These are phyloP conservation scores for Pseudocercospora macadamiae DNA, from an alignment of 2,329 filamentous ascomycete species.

Conservation along the genomic window DNA sequence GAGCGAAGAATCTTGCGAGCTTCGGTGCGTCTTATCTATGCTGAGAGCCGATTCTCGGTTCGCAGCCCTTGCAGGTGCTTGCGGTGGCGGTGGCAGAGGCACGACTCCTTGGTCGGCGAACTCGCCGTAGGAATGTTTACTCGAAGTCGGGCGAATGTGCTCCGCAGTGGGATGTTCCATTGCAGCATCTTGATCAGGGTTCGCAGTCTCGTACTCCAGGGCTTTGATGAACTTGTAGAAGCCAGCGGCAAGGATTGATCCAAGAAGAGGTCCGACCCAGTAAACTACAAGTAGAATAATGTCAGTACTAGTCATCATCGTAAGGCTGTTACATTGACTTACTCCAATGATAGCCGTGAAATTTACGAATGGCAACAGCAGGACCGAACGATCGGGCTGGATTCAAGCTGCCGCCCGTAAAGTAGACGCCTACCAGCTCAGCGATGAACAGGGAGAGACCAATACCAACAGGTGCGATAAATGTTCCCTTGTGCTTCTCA, in stretches of 20 bases:
- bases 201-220: constrained; percentile 39
- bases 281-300: constrained; percentile 10
- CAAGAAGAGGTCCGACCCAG: constrained; percentile 36
- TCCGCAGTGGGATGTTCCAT: constrained; percentile 2
- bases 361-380: constrained; percentile 33
- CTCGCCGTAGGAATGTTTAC: background rate
- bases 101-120: constrained; percentile 1
- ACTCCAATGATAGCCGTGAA: constrained; percentile 38
- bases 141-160: background rate
- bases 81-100: background rate
- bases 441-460: constrained; percentile 53
- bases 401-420: constrained; percentile 39
- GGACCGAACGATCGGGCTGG: constrained; percentile 40
- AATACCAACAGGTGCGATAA: constrained; percentile 51
- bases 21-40: background rate
- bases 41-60: background rate
- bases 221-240: constrained; percentile 40
- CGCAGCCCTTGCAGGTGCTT: background rate
- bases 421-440: constrained; percentile 44
- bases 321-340: constrained; percentile 5
- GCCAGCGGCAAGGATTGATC: constrained; percentile 33
- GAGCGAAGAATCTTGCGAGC: background rate
- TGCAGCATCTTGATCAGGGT: constrained; percentile 26
- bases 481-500: constrained; percentile 46
- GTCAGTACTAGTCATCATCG: background rate